Percentiles rank a stretch among this genome's conserved stretches.
Conservation (phyloP, 352 stramenopile genomes). For the Phytophthora boehmeriae region DNA sequence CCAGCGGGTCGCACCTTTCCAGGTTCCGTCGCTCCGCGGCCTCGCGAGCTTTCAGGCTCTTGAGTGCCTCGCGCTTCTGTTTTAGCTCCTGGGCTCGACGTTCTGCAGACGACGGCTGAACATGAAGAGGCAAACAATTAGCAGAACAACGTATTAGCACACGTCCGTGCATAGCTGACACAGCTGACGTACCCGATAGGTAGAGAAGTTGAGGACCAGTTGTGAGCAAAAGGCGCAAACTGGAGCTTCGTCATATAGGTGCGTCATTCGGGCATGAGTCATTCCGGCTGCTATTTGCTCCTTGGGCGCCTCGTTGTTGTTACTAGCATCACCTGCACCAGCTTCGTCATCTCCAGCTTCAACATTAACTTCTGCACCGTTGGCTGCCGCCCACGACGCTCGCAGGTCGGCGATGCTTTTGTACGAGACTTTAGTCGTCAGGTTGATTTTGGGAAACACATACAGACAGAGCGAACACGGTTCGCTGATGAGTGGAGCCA, state of each 20-base stretch:
- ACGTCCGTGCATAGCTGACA: not conserved
- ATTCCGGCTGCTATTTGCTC: constrained; percentile 18
- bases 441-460: constrained; percentile 61
- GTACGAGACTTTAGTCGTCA: constrained; percentile 62
- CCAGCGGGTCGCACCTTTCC: constrained; percentile 52
- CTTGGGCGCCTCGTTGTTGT: constrained; percentile 8
- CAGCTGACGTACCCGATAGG: constrained; percentile 41
- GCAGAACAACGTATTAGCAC: not conserved
- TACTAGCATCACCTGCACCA: not conserved
- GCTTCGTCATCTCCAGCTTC: constrained; percentile 1
- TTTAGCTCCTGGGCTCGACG: constrained; percentile 29
- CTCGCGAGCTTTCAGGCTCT: constrained; percentile 35
- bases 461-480: constrained; percentile 61
- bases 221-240: constrained; percentile 69
- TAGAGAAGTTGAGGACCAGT: constrained; percentile 49
- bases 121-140: constrained; percentile 3
- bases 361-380: not conserved
- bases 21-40: constrained; percentile 19
- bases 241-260: constrained; percentile 64
- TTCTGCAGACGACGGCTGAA: constrained; percentile 34
- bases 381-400: constrained; percentile 38
- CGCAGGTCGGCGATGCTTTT: constrained; percentile 70
- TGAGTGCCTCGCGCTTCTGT: constrained; percentile 15
- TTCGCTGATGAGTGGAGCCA: constrained; percentile 56
- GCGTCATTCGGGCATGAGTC: constrained; percentile 41